Evolutionary conservation across 2,329 filamentous ascomycete genomes (phyloP), one percentile per base, ranked within the genome.

Genomic region (Penicillium sumatraense): DNA sequence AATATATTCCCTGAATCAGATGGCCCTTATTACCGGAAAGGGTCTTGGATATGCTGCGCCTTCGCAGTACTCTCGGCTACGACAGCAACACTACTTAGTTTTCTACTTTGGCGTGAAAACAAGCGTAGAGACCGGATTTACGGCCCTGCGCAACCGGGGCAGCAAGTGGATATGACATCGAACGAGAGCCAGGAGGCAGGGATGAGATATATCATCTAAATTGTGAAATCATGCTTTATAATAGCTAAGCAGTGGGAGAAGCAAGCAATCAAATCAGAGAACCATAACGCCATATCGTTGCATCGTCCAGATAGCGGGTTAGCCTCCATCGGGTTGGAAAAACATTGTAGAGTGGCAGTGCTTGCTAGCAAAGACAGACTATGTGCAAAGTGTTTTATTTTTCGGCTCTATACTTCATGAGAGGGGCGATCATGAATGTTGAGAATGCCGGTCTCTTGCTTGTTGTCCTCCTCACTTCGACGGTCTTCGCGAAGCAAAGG

Each of bases 11-110:
- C 72, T 4, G 58, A 65, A 1, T 64, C 29, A 38, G 69, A 76
- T 13, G 63, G 54, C 9, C 73, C 72, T 0, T 72, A 70, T 47
- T 75, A 72, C 47, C 61, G 65, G 3, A 71, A 70, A 27, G 72
- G 73, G 13, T 69, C 67, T 40, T 73, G 68, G 76, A 76, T 70
- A 65, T 71, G 62, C 8, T 72, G 66, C 29, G 62, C 58, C 7
- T 69, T 40, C 70, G 65, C 52, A 33, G 69, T 51, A 53, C 68
- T 41, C 51, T 64, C 40, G 51, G 31, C 27, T 29, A 10, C 13
- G 27, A 10, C 3, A 13, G 27, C 13, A 29, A 11, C 8, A 11
- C 10, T 42, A 14, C 27, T 42, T 52, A 62, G 61, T 23, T 41
- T 45, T n/a, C 54, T 66, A 46, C 47, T 68, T 27, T 60, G 57